A percentile compares a stretch with the other conserved stretches of the same genome.
Conservation (phyloP, 2,329 filamentous ascomycete species). For the Ophiostoma novo-ulmi region DNA sequence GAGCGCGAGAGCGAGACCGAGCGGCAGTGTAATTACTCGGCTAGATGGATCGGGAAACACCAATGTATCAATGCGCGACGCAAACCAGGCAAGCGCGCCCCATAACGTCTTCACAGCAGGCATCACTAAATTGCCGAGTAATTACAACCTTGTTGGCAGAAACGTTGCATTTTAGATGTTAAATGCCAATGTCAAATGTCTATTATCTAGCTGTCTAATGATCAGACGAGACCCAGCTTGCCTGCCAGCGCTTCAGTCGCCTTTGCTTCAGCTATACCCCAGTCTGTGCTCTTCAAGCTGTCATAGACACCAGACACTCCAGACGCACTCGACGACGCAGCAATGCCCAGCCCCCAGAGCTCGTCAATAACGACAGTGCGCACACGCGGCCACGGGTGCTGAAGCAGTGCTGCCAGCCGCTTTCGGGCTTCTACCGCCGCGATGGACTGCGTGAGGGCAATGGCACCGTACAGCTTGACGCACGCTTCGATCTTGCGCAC, state of each 20-base stretch:
- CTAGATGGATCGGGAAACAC: neutral
- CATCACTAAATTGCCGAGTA: neutral
- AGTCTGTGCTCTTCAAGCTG: slow-evolving; percentile 50
- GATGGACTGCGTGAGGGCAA: slow-evolving; percentile 42
- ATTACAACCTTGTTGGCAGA: neutral
- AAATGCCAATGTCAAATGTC: neutral
- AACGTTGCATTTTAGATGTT: neutral
- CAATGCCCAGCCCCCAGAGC: slow-evolving; percentile 42
- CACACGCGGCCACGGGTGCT: slow-evolving; percentile 78
- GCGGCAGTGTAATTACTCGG: neutral
- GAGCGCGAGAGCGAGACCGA: neutral
- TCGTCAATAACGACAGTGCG: slow-evolving; percentile 56
- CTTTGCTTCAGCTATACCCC: slow-evolving; percentile 49
- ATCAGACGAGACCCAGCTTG: slow-evolving; percentile 9
- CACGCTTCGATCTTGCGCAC: slow-evolving; percentile 77
- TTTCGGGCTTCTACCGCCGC: slow-evolving; percentile 45
- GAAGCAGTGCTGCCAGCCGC: slow-evolving; percentile 66
- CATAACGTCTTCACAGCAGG: neutral
- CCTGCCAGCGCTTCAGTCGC: slow-evolving; percentile 38
- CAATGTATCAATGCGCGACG: neutral
- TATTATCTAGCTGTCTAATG: neutral
- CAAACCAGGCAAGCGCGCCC: neutral
- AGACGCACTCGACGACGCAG: neutral
- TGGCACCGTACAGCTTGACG: slow-evolving; percentile 69
- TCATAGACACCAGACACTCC: slow-evolving; percentile 6